Conservation (phyloP, 2,329 filamentous ascomycete species). For the Colletotrichum sp. region DNA sequence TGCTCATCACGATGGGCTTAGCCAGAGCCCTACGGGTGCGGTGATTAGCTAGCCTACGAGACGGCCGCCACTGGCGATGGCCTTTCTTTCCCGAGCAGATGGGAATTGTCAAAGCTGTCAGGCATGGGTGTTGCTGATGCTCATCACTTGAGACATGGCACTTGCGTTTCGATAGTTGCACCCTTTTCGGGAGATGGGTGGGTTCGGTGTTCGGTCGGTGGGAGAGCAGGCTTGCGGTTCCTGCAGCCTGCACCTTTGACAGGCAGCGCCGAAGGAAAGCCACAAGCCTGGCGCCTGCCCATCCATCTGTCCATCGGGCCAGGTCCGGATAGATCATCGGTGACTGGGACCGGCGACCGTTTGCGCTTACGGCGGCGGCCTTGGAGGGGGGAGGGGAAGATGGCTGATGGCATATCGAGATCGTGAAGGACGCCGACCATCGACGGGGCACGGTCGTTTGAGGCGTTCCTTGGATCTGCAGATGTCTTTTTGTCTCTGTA, state of each 20-base stretch:
- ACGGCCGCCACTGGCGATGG: not conserved
- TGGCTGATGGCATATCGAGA: not conserved
- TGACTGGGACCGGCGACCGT: not conserved
- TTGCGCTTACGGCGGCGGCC: not conserved
- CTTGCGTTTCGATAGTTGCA: not conserved
- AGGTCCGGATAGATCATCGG: not conserved
- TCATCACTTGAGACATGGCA: not conserved
- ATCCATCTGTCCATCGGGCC: not conserved
- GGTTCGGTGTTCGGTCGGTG: not conserved
- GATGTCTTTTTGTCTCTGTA: not conserved
- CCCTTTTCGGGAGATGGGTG: not conserved
- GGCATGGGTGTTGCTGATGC: not conserved
- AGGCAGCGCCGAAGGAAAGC: not conserved
- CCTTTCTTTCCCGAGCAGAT: not conserved
- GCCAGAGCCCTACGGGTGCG: not conserved
- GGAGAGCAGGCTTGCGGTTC: not conserved
- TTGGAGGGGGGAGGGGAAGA: not conserved
- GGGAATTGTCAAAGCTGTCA: not conserved
- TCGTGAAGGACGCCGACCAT: not conserved
- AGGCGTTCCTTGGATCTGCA: not conserved
- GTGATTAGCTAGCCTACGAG: not conserved
- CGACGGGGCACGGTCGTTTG: not conserved
- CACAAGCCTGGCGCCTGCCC: not conserved
- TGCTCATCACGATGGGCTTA: not conserved
- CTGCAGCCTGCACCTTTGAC: not conserved